Conservation (phyloP, 164 flowering plant species). For the Vitis rotundifolia region DNA sequence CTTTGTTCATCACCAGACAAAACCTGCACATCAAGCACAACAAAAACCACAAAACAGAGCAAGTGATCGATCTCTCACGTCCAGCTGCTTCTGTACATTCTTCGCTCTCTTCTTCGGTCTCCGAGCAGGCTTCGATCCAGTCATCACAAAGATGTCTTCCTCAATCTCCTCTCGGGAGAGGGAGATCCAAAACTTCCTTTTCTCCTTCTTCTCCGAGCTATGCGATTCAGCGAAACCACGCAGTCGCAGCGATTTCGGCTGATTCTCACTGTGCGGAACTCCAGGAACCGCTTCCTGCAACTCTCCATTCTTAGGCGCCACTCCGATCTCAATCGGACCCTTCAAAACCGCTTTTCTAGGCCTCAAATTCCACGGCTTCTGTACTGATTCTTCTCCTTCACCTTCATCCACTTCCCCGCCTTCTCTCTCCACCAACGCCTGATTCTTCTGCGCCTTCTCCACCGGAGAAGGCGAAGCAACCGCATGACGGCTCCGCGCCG, state of each 20-base stretch:
- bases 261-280: constrained; percentile 16
- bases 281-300: constrained; percentile 2
- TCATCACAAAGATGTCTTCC: constrained; percentile 56
- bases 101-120: constrained; percentile 53
- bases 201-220: constrained; percentile 35
- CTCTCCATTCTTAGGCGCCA: constrained; percentile 7
- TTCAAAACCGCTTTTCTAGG: constrained; percentile 37
- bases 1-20: neutral
- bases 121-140: constrained; percentile 60
- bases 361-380: constrained; percentile 62
- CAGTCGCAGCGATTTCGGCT: constrained; percentile 33
- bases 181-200: constrained; percentile 56
- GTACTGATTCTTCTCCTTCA: constrained; percentile 14
- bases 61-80: constrained; percentile 30
- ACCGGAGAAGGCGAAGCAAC: too few relatives aligned
- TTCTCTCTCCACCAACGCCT: neutral
- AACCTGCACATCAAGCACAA: neutral
- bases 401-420: constrained; percentile 21
- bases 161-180: constrained; percentile 73
- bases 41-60: neutral
- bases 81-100: constrained; percentile 57
- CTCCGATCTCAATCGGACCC: neutral
- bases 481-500: constrained; percentile 5
- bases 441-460: constrained; percentile 5
- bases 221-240: constrained; percentile 23